Evolutionary conservation across 352 stramenopile genomes (phyloP).

Genomic region (Pythium oligandrum): DNA sequence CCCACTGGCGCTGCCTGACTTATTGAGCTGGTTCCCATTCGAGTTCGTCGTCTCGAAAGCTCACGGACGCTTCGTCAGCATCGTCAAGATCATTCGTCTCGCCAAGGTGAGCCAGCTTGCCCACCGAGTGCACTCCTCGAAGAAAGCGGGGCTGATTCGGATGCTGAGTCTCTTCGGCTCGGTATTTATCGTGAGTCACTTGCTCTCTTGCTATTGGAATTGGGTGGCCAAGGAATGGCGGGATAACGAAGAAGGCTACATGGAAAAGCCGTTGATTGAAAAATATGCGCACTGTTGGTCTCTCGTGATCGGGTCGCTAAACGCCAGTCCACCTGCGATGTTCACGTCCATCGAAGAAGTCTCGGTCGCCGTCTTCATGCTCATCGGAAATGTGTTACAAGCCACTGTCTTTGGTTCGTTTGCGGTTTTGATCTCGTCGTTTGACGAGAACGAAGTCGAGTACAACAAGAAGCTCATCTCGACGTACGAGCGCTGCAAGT

Average conservation of each 20-base stretch:
- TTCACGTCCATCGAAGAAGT: conserved; percentile 43
- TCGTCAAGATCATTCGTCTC: conserved; percentile 63
- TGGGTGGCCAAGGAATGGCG: conserved; percentile 47
- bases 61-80: conserved; percentile 47
- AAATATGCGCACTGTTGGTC: conserved; percentile 52
- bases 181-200: conserved; percentile 50
- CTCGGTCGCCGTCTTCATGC: conserved; percentile 65
- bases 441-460: conserved; percentile 56
- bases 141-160: conserved; percentile 59
- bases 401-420: conserved; percentile 68
- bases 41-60: conserved; percentile 29
- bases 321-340: conserved; percentile 55
- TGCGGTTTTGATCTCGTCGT: conserved; percentile 56
- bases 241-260: conserved; percentile 25
- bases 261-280: conserved; percentile 17
- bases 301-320: conserved; percentile 53
- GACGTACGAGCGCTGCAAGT: conserved; percentile 56
- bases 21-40: conserved; percentile 71
- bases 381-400: conserved; percentile 63
- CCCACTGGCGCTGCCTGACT: conserved; percentile 49
- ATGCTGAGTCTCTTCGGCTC: conserved; percentile 46
- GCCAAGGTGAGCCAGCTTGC: conserved; percentile 63
- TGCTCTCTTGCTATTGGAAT: conserved; percentile 59
- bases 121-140: conserved; percentile 46
- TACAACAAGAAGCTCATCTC: conserved; percentile 73